A percentile compares a stretch with the other conserved stretches of the same genome.
Evolutionary conservation across 176 grass and related monocot species (phyloP).

Genomic region (Ampelocalamus luodianensis): DNA sequence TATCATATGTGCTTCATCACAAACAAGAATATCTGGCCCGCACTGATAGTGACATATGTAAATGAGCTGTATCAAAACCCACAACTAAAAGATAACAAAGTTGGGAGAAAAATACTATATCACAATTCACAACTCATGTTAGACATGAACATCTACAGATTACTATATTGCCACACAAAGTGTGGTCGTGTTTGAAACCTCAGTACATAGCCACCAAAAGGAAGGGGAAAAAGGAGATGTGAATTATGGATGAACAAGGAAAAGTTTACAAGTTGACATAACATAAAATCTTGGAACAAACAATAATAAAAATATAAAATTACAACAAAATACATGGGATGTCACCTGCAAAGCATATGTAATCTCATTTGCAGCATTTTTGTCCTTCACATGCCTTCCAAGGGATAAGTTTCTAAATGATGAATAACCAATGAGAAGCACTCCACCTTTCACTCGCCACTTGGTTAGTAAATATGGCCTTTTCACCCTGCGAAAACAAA

Average conservation of each 20-base stretch:
- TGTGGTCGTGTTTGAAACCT: constrained; percentile 20
- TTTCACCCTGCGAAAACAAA: constrained; percentile 64
- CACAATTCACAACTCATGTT: constrained; percentile 16
- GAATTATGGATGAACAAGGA: background rate
- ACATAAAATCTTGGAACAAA: constrained; percentile 34
- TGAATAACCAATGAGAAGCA: constrained; percentile 95
- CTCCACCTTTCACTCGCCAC: constrained; percentile 87
- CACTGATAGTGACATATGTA: constrained; percentile 48
- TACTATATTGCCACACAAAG: constrained; percentile 14
- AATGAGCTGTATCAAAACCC: constrained; percentile 48
- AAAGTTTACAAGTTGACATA: constrained; percentile 15
- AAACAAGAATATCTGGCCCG: constrained; percentile 97
- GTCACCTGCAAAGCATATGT: constrained; percentile 76
- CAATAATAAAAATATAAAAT: background rate
- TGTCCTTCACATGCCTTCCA: constrained; percentile 79
- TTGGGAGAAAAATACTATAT: constrained; percentile 7
- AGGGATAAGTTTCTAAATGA: constrained; percentile 88
- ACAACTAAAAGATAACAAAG: constrained; percentile 25
- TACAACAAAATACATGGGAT: constrained; percentile 10
- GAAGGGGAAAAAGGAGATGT: background rate
- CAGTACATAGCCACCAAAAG: constrained; percentile 12
- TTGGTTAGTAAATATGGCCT: constrained; percentile 78
- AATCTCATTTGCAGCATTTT: constrained; percentile 71
- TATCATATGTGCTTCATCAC: constrained; percentile 99
- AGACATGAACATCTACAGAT: constrained; percentile 16